Base-by-base conservation (phyloP, 1,139 yeast genomes). In the Magnusiomyces fungicola region DNA sequence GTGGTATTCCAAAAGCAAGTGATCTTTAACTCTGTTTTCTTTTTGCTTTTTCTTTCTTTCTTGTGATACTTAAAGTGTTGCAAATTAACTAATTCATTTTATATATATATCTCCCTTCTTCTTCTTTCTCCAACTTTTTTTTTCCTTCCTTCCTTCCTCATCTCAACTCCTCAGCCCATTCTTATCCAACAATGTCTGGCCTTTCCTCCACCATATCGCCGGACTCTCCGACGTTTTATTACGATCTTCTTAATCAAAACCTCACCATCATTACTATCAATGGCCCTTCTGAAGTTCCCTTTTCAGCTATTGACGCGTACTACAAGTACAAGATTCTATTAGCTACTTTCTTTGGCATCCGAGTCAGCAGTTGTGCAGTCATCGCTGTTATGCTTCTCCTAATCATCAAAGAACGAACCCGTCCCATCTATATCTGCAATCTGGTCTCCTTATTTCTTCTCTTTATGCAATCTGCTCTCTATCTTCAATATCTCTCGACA, bases 381-480 rank as follows among this genome's bases (percentile, higher is more conserved):
- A 52, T 61, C 23, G 46, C 58, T 10, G 32, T 56, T 12, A 49
- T 58, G 33, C 47, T 56, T 16, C 50, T 56, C 37, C 52, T 59
- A 18, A 47, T 59, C 40, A 43, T 57, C 34, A 46, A 51, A 10
- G 52, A 54, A 27, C 48, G 54, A 45, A 74, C 67, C 39, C 78
- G 89, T 0, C 85, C 89, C 3, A 77, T 88, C 32, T 89, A 86
- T 62, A 65, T 81, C 22, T 67, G 87, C 48, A 88, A 89, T 65
- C 81, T 80, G 60, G 49, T 71, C 2, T 77, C 85, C 19, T 70
- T 89, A 49, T 48, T 77, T 2, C 62, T 79, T 3, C 67, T 81
- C 41, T 65, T 82, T 4, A 52, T 86, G 12, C 83, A 82, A 51
- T 77, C 87, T 1, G 71, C 74, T 5, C 68, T 85, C n/a, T 81